These are phyloP conservation scores for Penicillium sp. DNA, from an alignment of 2,329 filamentous ascomycete species.

Conservation along the genomic window DNA sequence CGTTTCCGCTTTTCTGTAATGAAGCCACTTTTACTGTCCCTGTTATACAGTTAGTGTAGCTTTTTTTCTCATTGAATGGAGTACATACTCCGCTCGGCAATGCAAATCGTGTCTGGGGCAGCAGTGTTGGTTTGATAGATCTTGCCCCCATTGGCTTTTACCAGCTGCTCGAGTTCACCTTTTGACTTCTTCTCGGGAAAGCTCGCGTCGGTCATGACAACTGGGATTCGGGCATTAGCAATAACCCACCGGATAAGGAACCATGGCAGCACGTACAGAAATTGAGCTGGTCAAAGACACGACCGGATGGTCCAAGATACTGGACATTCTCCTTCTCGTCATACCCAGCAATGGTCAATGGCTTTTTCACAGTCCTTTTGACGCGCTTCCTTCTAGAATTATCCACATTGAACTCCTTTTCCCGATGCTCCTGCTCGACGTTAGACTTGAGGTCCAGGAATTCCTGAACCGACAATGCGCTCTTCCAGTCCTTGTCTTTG, in stretches of 20 bases:
- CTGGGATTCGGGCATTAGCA: constrained; percentile 24
- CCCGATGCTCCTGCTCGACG: constrained; percentile 64
- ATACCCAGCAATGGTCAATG: constrained; percentile 68
- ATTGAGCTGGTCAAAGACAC: constrained; percentile 67
- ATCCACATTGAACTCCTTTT: constrained; percentile 71
- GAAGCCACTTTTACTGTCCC: constrained; percentile 73
- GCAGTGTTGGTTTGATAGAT: constrained; percentile 69
- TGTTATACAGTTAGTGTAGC: constrained; percentile 11
- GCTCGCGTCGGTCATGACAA: constrained; percentile 68
- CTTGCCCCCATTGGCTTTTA: constrained; percentile 77
- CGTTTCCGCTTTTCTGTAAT: constrained; percentile 64
- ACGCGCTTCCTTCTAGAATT: constrained; percentile 59
- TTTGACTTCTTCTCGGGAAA: constrained; percentile 70
- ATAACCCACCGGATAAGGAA: background rate
- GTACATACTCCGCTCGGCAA: constrained; percentile 66
- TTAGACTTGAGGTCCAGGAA: constrained; percentile 66
- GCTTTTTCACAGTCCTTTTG: constrained; percentile 58
- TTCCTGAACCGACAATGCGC: constrained; percentile 69
- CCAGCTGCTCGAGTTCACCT: constrained; percentile 68
- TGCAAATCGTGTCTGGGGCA: constrained; percentile 59
- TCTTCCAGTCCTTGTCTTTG: constrained; percentile 78
- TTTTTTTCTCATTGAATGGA: too few relatives aligned
- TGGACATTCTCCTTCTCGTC: constrained; percentile 48
- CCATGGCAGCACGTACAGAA: constrained; percentile 54
- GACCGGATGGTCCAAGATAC: constrained; percentile 55